Evolutionary conservation across 1,139 yeast species (phyloP).

Genomic region (Ogataea hybrid): DNA sequence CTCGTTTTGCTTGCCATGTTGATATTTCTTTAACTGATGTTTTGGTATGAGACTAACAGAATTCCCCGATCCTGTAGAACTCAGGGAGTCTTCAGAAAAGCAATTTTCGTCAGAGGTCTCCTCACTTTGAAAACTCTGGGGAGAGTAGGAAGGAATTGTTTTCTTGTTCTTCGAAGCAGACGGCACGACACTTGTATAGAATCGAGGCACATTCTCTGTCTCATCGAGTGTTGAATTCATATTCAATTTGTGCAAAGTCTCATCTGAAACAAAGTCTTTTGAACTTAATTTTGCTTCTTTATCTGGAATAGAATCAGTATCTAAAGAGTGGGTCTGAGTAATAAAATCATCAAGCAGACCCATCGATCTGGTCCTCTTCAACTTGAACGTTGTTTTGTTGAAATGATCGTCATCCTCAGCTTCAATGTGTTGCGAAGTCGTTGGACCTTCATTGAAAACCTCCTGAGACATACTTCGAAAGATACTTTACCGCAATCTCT

Average conservation of each 20-base stretch:
- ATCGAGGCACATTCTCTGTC: constrained; percentile 22
- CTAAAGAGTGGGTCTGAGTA: constrained; percentile 25
- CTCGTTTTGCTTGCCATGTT: constrained; percentile 14
- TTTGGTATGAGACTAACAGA: constrained; percentile 28
- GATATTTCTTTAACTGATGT: constrained; percentile 29
- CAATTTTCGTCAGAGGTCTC: constrained; percentile 27
- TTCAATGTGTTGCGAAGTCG: constrained; percentile 47
- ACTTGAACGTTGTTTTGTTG: constrained; percentile 66
- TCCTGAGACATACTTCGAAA: constrained; percentile 25
- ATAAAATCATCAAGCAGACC: constrained; percentile 77
- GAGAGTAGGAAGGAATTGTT: constrained; percentile 18
- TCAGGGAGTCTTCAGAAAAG: constrained; percentile 28
- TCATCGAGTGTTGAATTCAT: constrained; percentile 23
- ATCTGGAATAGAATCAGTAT: constrained; percentile 20
- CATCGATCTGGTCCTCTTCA: constrained; percentile 81
- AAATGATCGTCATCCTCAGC: constrained; percentile 74
- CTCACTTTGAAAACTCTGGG: constrained; percentile 28
- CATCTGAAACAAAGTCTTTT: constrained; percentile 30
- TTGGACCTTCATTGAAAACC: constrained; percentile 36
- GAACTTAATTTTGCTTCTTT: constrained; percentile 24
- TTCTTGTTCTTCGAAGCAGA: constrained; percentile 17
- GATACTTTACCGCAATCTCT: neutral
- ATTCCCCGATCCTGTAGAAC: constrained; percentile 25
- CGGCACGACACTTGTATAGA: constrained; percentile 24
- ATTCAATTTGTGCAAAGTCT: constrained; percentile 29